Percentiles rank a stretch among this genome's conserved stretches.
Conservation (phyloP, 352 stramenopile genomes). For the Phytophthora pseudosyringae region DNA sequence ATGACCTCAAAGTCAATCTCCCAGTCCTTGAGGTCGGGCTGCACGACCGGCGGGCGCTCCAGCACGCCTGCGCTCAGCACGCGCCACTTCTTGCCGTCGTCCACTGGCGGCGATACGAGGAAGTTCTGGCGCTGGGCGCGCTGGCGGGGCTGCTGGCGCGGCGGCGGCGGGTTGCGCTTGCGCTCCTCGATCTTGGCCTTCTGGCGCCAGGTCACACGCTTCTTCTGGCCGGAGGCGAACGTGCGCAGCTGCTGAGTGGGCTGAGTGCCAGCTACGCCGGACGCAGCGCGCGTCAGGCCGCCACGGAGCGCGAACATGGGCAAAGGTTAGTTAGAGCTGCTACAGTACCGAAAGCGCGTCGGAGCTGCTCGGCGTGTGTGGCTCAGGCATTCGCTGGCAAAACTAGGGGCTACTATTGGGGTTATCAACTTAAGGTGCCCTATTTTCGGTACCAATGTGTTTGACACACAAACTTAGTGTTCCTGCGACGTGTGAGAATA, state of each 20-base stretch:
- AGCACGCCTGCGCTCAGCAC: constrained; percentile 75
- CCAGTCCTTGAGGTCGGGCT: constrained; percentile 78
- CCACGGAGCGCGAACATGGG: constrained; percentile 59
- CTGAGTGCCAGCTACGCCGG: not conserved
- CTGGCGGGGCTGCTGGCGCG: constrained; percentile 55
- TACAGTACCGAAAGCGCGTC: too few species aligned
- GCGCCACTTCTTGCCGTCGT: constrained; percentile 87
- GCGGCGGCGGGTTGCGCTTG: constrained; percentile 44
- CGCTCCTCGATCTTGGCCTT: constrained; percentile 65
- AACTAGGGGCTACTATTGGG: not conserved
- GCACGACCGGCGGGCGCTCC: constrained; percentile 76
- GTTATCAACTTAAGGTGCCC: too few species aligned
- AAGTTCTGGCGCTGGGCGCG: constrained; percentile 67
- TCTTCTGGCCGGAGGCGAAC: constrained; percentile 60
- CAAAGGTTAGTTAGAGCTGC: too few species aligned
- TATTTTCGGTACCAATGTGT: too few species aligned
- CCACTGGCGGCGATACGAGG: constrained; percentile 48
- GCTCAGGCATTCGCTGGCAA: constrained; percentile 22
- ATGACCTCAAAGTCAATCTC: constrained; percentile 78
- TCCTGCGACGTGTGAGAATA: too few species aligned
- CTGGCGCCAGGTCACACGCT: constrained; percentile 69
- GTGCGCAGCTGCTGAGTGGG: constrained; percentile 42
- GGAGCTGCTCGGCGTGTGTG: constrained; percentile 24
- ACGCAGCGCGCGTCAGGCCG: constrained; percentile 34
- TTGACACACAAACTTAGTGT: too few species aligned